phyloP scores from a whole-genome alignment of 768 basidiomycete species.

The Clavaria fumosa region DNA sequence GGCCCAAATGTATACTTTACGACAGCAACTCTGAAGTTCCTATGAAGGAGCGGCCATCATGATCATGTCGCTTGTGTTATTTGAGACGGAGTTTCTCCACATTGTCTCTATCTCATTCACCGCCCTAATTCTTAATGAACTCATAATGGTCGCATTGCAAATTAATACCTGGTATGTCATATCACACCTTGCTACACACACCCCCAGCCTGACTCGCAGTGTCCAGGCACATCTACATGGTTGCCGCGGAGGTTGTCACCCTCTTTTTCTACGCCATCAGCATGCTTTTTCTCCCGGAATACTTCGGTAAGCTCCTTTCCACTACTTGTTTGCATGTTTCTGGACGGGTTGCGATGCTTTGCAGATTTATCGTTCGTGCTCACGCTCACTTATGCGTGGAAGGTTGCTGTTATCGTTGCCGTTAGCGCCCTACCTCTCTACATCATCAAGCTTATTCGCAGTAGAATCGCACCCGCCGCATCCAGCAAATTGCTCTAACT shows the following conservation, averaged over 20 bases:
- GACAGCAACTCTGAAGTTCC: neutral
- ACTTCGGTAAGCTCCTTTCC: conserved; percentile 84
- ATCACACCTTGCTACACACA: neutral
- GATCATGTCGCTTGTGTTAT: conserved; percentile 91
- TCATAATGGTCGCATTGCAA: conserved; percentile 97
- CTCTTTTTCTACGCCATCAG: conserved; percentile 78
- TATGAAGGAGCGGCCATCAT: conserved; percentile 84
- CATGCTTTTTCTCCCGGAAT: conserved; percentile 89
- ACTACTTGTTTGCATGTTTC: no score
- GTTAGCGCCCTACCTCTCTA: conserved; percentile 88
- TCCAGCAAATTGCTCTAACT: conserved; percentile 76
- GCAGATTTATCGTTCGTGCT: conserved; percentile 87
- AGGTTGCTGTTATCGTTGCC: conserved; percentile 88
- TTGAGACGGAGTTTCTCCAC: conserved; percentile 94
- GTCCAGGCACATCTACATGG: conserved; percentile 89
- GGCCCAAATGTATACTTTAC: conserved; percentile 4
- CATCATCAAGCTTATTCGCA: conserved; percentile 75
- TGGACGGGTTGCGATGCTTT: no score
- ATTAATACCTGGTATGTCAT: conserved; percentile 80
- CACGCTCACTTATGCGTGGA: conserved; percentile 80
- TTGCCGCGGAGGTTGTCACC: conserved; percentile 80
- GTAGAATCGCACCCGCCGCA: conserved; percentile 78
- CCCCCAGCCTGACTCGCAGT: neutral
- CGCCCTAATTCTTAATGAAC: conserved; percentile 86
- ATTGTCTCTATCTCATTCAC: conserved; percentile 98